phyloP scores from a whole-genome alignment of 169 alveolate species.

The Plasmodium inui region DNA sequence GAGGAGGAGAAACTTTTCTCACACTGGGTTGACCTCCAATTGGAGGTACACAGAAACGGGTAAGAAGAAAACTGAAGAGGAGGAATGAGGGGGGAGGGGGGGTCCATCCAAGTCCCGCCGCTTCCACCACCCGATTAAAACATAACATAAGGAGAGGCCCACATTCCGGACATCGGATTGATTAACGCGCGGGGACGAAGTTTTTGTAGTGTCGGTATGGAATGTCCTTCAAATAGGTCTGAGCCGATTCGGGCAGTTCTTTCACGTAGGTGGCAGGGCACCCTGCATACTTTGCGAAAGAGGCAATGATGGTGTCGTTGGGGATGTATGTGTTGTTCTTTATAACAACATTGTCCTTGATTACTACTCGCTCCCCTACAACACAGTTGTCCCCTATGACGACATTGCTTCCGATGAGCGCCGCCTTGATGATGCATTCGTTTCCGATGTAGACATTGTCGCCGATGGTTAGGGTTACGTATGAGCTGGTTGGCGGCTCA shows the following conservation, averaged over 20 bases:
- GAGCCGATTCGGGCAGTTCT: slow-evolving; percentile 83
- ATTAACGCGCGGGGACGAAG: neutral
- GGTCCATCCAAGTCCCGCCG: neutral
- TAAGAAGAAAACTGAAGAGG: neutral
- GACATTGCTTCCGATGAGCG: slow-evolving; percentile 87
- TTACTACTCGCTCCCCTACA: slow-evolving; percentile 86
- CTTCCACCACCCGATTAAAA: neutral
- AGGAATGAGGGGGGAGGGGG: neutral
- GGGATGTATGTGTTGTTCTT: slow-evolving; percentile 85
- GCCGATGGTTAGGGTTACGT: slow-evolving; percentile 85
- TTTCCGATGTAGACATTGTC: slow-evolving; percentile 87
- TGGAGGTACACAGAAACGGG: neutral
- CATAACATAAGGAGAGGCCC: neutral
- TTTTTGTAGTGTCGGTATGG: slow-evolving; percentile 44
- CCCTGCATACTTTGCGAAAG: slow-evolving; percentile 89
- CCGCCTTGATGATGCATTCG: slow-evolving; percentile 85
- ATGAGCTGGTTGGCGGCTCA: slow-evolving; percentile 6
- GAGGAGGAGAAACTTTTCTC: neutral
- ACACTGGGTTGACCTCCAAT: neutral
- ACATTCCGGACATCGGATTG: neutral
- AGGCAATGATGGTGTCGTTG: slow-evolving; percentile 88
- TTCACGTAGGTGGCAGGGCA: slow-evolving; percentile 88
- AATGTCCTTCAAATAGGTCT: slow-evolving; percentile 21
- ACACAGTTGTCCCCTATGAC: slow-evolving; percentile 90
- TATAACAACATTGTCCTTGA: slow-evolving; percentile 85